Evolutionary conservation across 148 eudicot species (phyloP), one percentile per base, ranked within the genome.

Genomic region (Talinum fruticosum): DNA sequence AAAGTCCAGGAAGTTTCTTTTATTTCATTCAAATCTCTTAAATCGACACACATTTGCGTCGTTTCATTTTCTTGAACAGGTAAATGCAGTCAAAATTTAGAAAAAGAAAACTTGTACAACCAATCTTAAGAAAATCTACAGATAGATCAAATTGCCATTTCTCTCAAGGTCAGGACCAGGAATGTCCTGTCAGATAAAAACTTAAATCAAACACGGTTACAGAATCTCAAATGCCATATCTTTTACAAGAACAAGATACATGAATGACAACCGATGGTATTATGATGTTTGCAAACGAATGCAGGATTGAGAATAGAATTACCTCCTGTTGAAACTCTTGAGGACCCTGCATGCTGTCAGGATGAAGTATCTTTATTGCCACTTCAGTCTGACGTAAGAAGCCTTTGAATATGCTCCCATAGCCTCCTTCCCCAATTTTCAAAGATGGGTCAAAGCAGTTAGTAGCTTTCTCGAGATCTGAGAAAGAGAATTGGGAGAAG

Each of bases 321-420:
- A 96, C 99, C 98, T 96, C 97, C 83, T 90, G 99, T 34, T 89
- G 85, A 83, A 87, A 96, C 69, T 93, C 98, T 26, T 68, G 75
- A 66, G 90, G 91, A 35, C 94, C 97, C 75, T 91, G 97, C 84
- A 38, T 70, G 82, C 90, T 89, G 75, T 85, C 36, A 10, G 93
- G 84, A 74, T 89, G 79, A 32, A 84, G 88, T 79, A 89, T 78
- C 83, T 93, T 93, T 82, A 93, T 85, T 69, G 98, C 99, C 54
- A 91, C 97, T 84, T 86, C 85, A 80, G 95, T 89, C 38, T 88
- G 89, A 69, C 95, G 90, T 35, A 96, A 84, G 41, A 78, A 45
- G 47, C 92, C 97, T 83, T 76, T 84, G 71, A 87, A 96, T 72
- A 90, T 86, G 80, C 72, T 87, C 28, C 95, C 99, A 78, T 88